Evolutionary conservation across 225 moss, liverwort and hornwort species (phyloP).

Genomic region (Bryoerythrophyllum caledonicum): DNA sequence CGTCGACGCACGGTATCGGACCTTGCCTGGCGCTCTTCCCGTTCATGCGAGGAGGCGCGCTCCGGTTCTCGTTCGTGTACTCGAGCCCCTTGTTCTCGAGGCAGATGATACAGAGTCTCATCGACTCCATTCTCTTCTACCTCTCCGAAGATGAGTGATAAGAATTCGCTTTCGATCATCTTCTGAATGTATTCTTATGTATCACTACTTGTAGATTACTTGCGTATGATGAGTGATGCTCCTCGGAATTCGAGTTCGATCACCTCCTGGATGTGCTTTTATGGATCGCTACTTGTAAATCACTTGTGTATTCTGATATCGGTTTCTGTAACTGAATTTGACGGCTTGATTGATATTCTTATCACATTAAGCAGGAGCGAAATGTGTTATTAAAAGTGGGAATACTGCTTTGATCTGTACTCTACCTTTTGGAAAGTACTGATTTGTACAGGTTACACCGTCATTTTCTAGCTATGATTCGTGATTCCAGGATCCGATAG

Average conservation of each 20-base stretch:
- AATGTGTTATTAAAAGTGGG: too few species aligned
- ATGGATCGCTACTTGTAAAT: not conserved
- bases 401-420: too few species aligned
- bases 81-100: slow-evolving; percentile 56
- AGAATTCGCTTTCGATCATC: not conserved
- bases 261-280: not conserved
- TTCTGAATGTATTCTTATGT: not conserved
- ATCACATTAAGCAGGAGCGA: too few species aligned
- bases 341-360: not conserved
- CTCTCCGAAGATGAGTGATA: slow-evolving; percentile 34
- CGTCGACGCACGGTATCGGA: slow-evolving; percentile 72
- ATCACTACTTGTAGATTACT: not conserved
- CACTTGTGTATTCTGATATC: not conserved
- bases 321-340: too few species aligned
- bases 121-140: slow-evolving; percentile 51
- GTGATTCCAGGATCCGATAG: not conserved
- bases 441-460: too few species aligned
- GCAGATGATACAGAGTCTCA: slow-evolving; percentile 42
- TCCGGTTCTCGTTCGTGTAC: slow-evolving; percentile 63
- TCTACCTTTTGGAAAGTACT: too few species aligned
- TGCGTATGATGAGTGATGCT: slow-evolving; percentile 8
- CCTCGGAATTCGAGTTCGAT: not conserved
- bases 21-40: slow-evolving; percentile 69
- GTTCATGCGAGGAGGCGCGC: slow-evolving; percentile 53
- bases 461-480: too few species aligned